Percentiles rank a stretch among this genome's conserved stretches.
phyloP scores from a whole-genome alignment of 495 filamentous ascomycete species.

The Penicillium herquei region DNA sequence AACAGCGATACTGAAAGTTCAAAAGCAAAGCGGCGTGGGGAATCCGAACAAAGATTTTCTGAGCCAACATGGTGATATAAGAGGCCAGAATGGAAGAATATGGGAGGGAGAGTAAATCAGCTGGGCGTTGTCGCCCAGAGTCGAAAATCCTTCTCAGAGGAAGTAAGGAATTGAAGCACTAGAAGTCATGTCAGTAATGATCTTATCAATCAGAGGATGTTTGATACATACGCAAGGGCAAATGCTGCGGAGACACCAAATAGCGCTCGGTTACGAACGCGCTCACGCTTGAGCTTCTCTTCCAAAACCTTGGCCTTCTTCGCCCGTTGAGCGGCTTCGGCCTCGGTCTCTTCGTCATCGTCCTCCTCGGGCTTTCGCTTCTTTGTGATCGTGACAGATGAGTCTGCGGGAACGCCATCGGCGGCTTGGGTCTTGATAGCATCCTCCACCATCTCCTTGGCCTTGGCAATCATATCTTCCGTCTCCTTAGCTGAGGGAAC shows the following conservation, averaged over 20 bases:
- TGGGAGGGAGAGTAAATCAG: background rate
- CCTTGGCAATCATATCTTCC: conserved; percentile 76
- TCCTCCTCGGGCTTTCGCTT: conserved; percentile 86
- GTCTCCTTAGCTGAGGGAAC: conserved; percentile 72
- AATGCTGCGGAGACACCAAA: conserved; percentile 81
- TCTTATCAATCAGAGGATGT: background rate
- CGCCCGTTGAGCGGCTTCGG: conserved; percentile 44
- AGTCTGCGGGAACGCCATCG: conserved; percentile 33
- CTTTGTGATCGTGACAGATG: conserved; percentile 46
- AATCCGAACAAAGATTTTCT: conserved; percentile 2
- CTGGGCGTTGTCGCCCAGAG: background rate
- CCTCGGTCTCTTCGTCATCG: conserved; percentile 54
- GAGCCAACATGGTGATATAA: background rate
- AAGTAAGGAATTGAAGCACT: conserved; percentile 51
- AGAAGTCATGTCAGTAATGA: conserved; percentile 19
- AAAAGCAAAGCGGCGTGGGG: conserved; percentile 6
- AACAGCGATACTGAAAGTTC: conserved; percentile 1
- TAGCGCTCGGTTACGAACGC: conserved; percentile 76
- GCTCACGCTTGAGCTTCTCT: conserved; percentile 76
- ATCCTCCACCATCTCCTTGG: conserved; percentile 86
- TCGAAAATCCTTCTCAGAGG: conserved; percentile 25
- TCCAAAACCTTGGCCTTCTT: conserved; percentile 77
- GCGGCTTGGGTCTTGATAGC: conserved; percentile 57
- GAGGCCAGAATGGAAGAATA: background rate
- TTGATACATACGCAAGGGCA: conserved; percentile 75